These are phyloP conservation scores for Candida sp. DNA, from an alignment of 1,139 yeast species.

Conservation along the genomic window DNA sequence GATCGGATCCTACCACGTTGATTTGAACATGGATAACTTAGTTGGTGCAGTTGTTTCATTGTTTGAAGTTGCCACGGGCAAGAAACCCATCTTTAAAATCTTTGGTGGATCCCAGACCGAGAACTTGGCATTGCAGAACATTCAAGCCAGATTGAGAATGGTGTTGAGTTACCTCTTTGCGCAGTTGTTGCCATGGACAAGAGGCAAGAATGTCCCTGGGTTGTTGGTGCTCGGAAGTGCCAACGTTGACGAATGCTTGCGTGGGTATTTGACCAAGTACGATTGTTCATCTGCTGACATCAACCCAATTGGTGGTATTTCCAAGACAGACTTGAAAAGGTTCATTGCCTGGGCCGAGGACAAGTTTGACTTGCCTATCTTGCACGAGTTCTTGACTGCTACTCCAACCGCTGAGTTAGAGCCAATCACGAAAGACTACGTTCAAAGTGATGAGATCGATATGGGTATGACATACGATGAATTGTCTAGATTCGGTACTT, in stretches of 20 bases:
- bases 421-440: conserved; percentile 90
- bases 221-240: conserved; percentile 93
- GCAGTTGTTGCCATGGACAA: conserved; percentile 93
- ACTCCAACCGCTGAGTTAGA: conserved; percentile 98
- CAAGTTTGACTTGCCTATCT: conserved; percentile 75
- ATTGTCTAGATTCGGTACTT: conserved; percentile 86
- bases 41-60: conserved; percentile 76
- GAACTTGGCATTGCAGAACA: conserved; percentile 92
- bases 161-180: conserved; percentile 93
- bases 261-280: conserved; percentile 96
- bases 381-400: conserved; percentile 80
- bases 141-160: conserved; percentile 96
- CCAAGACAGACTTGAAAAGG: conserved; percentile 87
- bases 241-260: conserved; percentile 95
- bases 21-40: conserved; percentile 87
- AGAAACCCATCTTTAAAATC: conserved; percentile 82
- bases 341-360: conserved; percentile 82
- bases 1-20: conserved; percentile 90
- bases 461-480: conserved; percentile 99
- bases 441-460: conserved; percentile 95
- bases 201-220: conserved; percentile 70
- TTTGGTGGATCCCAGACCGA: conserved; percentile 95
- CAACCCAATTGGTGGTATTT: conserved; percentile 97
- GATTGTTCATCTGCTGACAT: conserved; percentile 98
- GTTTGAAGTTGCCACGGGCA: conserved; percentile 91